These are phyloP conservation scores for Globisporangium uncinulatum DNA, from an alignment of 352 stramenopile genomes.

Conservation along the genomic window DNA sequence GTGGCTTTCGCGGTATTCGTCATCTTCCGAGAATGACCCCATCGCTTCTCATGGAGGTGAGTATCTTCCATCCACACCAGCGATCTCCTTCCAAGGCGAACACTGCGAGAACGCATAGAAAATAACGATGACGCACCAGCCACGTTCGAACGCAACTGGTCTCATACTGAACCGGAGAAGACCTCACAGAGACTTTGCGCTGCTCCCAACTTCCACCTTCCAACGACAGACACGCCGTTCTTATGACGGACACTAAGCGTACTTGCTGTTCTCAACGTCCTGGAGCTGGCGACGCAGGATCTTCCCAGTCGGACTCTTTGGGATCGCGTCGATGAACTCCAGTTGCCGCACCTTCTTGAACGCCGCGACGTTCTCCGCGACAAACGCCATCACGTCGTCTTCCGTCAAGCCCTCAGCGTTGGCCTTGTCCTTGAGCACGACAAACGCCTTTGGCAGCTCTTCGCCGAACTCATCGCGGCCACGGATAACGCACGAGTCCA, in stretches of 20 bases:
- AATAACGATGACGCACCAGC: too few relatives aligned
- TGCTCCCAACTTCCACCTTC: too few relatives aligned
- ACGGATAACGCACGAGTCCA: slow-evolving; percentile 72
- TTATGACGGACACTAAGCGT: background rate
- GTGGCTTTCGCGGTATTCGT: too few relatives aligned
- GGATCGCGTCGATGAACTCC: slow-evolving; percentile 85
- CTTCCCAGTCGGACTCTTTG: slow-evolving; percentile 88
- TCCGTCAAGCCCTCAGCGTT: slow-evolving; percentile 25
- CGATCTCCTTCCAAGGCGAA: too few relatives aligned
- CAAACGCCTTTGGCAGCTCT: slow-evolving; percentile 84
- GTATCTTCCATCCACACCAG: too few relatives aligned
- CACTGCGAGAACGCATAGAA: too few relatives aligned
- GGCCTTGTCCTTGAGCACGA: slow-evolving; percentile 58
- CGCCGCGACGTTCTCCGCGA: slow-evolving; percentile 69
- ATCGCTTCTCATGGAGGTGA: too few relatives aligned
- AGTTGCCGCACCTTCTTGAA: slow-evolving; percentile 90
- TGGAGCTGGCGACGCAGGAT: slow-evolving; percentile 86
- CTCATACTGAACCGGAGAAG: too few relatives aligned
- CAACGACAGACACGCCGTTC: too few relatives aligned
- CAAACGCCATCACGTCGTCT: slow-evolving; percentile 78
- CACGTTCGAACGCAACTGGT: too few relatives aligned
- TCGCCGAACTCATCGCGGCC: slow-evolving; percentile 73
- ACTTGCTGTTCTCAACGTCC: slow-evolving; percentile 24
- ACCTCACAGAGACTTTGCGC: too few relatives aligned
- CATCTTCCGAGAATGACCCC: too few relatives aligned